These are phyloP conservation scores for Porogramme epimiltina DNA, from an alignment of 1,284 basidiomycete species.

Conservation along the genomic window DNA sequence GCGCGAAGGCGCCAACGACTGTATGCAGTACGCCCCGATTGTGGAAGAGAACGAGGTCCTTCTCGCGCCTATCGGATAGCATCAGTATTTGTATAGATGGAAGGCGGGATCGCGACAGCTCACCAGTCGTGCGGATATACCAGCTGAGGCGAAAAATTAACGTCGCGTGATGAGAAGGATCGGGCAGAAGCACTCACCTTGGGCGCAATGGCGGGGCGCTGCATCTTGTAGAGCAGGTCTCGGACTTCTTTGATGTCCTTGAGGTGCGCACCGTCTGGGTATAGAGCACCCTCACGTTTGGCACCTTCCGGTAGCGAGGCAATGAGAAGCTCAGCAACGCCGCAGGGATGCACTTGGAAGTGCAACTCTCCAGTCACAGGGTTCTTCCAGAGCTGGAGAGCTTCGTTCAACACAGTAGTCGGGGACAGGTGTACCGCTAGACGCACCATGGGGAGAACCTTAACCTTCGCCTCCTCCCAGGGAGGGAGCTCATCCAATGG, in stretches of 20 bases:
- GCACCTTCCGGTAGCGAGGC: conserved; percentile 61
- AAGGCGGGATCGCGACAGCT: neutral
- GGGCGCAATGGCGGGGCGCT: conserved; percentile 80
- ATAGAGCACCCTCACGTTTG: conserved; percentile 56
- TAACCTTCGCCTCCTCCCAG: conserved; percentile 74
- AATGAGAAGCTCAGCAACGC: conserved; percentile 55
- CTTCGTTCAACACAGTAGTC: neutral
- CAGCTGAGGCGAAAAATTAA: conserved; percentile 34
- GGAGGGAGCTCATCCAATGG: conserved; percentile 64
- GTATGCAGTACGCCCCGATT: conserved; percentile 79
- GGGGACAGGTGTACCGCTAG: neutral
- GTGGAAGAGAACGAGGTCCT: conserved; percentile 70
- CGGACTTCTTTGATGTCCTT: conserved; percentile 72
- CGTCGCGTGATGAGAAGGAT: conserved; percentile 2
- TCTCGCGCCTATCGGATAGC: conserved; percentile 42
- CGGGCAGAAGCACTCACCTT: conserved; percentile 37
- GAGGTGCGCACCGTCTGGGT: conserved; percentile 75
- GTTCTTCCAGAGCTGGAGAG: conserved; percentile 80
- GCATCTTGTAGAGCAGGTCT: conserved; percentile 76
- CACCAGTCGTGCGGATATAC: conserved; percentile 70
- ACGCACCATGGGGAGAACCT: conserved; percentile 69
- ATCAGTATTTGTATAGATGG: neutral
- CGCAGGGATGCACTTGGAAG: conserved; percentile 79
- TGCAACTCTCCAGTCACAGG: conserved; percentile 75
- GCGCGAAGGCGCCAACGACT: conserved; percentile 75